phyloP scores from a whole-genome alignment of 305 asterid species.

The Ilex paraguariensis region DNA sequence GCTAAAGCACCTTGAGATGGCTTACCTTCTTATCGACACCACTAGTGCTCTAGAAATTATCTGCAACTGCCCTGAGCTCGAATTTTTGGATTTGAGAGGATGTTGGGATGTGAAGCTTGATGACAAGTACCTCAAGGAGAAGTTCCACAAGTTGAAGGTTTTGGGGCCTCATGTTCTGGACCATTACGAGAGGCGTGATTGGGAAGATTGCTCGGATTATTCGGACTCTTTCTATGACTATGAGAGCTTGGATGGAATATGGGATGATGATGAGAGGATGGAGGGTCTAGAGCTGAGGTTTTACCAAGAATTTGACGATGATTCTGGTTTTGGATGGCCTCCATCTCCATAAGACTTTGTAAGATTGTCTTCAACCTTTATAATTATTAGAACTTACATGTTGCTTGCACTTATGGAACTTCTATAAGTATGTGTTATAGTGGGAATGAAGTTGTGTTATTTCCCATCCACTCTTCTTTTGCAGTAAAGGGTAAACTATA shows the following conservation, averaged over 20 bases:
- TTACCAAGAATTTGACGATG: not conserved
- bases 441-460: too few relatives aligned
- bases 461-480: too few relatives aligned
- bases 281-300: not conserved
- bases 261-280: not conserved
- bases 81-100: slow-evolving; percentile 68
- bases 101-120: slow-evolving; percentile 78
- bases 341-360: not conserved
- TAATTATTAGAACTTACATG: too few relatives aligned
- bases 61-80: slow-evolving; percentile 51
- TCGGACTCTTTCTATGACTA: slow-evolving; percentile 46
- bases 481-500: too few relatives aligned
- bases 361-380: too few relatives aligned
- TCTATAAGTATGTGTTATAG: too few relatives aligned
- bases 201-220: slow-evolving; percentile 63
- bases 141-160: slow-evolving; percentile 41
- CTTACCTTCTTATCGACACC: slow-evolving; percentile 64
- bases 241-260: not conserved
- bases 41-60: slow-evolving; percentile 48
- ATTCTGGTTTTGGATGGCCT: not conserved
- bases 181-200: slow-evolving; percentile 43
- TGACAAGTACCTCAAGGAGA: slow-evolving; percentile 38
- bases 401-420: too few relatives aligned
- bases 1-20: slow-evolving; percentile 79
- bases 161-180: slow-evolving; percentile 66